phyloP scores from a whole-genome alignment of 1,284 basidiomycete species.

The Fomitopsis schrenkii region DNA sequence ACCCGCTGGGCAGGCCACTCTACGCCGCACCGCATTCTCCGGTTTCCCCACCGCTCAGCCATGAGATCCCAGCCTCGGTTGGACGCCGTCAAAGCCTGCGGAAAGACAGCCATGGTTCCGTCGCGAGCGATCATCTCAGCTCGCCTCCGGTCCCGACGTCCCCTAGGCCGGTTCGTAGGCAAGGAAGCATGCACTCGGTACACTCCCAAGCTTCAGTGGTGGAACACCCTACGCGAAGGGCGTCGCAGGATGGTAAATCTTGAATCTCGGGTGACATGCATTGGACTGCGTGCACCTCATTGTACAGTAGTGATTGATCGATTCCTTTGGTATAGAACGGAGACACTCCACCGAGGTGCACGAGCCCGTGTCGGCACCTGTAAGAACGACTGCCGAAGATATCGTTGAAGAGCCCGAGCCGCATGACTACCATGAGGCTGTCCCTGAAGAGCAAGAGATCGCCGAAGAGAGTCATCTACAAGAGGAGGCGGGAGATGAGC shows the following conservation, averaged over 20 bases:
- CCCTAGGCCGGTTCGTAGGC: conserved; percentile 20
- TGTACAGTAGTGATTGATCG: conserved; percentile 29
- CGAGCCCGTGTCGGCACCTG: conserved; percentile 5
- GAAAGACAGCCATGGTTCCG: conserved; percentile 7
- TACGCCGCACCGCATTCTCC: conserved; percentile 12
- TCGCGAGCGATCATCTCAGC: not conserved
- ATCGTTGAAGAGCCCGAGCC: conserved; percentile 3
- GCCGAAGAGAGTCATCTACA: not conserved
- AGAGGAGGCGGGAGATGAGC: not conserved
- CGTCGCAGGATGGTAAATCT: conserved; percentile 50
- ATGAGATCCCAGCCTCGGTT: not conserved
- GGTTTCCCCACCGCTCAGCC: not conserved
- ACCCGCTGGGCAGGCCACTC: conserved; percentile 48
- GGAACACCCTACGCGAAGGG: conserved; percentile 11
- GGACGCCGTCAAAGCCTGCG: conserved; percentile 11
- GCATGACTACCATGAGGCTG: conserved; percentile 7
- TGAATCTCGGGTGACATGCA: conserved; percentile 28
- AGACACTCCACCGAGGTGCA: conserved; percentile 3
- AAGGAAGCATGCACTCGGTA: conserved; percentile 24
- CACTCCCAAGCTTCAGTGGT: conserved; percentile 9
- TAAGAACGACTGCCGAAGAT: conserved; percentile 2
- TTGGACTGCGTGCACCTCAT: conserved; percentile 2
- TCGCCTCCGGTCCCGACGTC: conserved; percentile 12
- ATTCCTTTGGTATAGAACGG: conserved; percentile 17
- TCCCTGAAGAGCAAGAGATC: conserved; percentile 2